Evolutionary conservation across 2,329 filamentous ascomycete species (phyloP), one percentile per base, ranked within the genome.

Genomic region (Trichoderma breve): DNA sequence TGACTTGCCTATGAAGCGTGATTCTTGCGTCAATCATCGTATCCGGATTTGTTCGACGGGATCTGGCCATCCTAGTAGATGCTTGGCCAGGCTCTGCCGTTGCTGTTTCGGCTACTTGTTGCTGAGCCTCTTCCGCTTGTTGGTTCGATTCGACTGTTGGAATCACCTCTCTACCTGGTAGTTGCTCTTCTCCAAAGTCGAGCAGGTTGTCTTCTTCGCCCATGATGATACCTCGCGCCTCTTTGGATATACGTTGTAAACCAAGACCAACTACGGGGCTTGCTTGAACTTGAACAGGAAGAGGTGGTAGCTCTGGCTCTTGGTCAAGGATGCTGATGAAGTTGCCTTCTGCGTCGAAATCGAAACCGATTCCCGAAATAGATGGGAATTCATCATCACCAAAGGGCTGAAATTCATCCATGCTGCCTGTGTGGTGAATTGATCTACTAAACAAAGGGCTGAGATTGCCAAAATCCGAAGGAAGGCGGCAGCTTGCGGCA

Each of bases 271-370:
- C 28, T 26, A 47, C 21, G 5, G 65, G 6, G 3, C 28, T 61
- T 32, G 18, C 47, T 3, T 64, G 58, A 6, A 69, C 47, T 1
- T 64, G 58, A 6, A 69, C 74, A 39, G 79, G 81, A 30, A 86
- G 77, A 21, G 77, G 77, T 39, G 86, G 86, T 36, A 88, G 78
- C 43, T 85, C 83, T 24, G 80, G 80, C 60, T 86, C 84, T 21
- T 82, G 76, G 18, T 85, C 83, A 14, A 79, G 72, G 4, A 83
- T 74, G 28, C 81, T 81, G 53, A 86, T 75, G 43, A 88, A 76
- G 72, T 87, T 87, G 47, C 87, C 87, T 11, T 87, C 78, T 28
- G 79, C 83, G 73, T 88, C 86, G 67, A 89, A 84, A n/a, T 84
- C 82, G 30, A 88, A 80, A 3, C 83, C 83, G 74, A 85, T 81